Base-by-base conservation (phyloP, 140 eudicot genomes). In the Flaveria floridana region DNA sequence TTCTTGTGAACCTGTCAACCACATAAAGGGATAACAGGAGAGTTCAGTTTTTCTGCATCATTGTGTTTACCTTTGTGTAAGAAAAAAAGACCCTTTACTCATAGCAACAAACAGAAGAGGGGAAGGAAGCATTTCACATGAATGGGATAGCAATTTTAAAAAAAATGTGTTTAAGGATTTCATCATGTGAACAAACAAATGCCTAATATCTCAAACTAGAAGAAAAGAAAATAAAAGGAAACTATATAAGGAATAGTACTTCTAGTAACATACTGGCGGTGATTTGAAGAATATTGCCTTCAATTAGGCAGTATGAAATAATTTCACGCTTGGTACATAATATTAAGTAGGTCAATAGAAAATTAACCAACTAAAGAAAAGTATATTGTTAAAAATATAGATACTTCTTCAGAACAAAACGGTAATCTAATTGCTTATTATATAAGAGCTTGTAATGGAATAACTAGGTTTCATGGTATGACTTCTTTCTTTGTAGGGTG, bases 1-100 rank as follows among this genome's bases (percentile, higher is more conserved):
- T 80, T 77, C 78, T 85, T 89, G 76, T 90, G 87, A 85, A 86
- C 99, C 99, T 95, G 73, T 14, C 78, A 77, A 26, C 69, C 71
- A 78, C 75, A 71, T 47, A 75, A 73, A n/a, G 41, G 59, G 59
- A 85, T 46, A 65, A 46, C 26, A 52, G 58, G 55, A 28, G 68
- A 41, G 59, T 59, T 66, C n/a, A 79, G 30, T 46, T 57, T 44
- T 76, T 69, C 42, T 25, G 52, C 16, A n/a, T 57, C 25, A 26
- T 44, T 4, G 9, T 46, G 47, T 69, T 68, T 56, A 26, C 53
- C 44, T 77, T 7, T 57, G 51, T 50, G 37, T 8, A 77, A 34
- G 28, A 9, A 56, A 76, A 34, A 58, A 67, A 12, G 30, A 21
- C 8, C 12, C 59, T 76, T 50, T 65, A 30, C 34, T 37, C 47